Evolutionary conservation across 805 yeast species (phyloP).

Genomic region (Ogataea methanolica): DNA sequence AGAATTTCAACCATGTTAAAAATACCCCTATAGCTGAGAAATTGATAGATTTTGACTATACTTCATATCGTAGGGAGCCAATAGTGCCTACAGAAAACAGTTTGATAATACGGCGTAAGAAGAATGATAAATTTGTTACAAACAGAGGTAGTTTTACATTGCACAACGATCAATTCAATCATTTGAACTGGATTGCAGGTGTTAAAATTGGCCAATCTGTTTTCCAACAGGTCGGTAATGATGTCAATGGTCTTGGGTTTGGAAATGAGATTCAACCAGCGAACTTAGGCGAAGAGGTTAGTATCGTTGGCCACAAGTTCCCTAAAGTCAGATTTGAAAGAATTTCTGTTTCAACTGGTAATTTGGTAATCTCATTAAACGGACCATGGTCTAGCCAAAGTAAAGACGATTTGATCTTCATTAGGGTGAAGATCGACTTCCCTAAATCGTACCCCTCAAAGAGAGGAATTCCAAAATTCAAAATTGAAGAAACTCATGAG

Average conservation of each 20-base stretch:
- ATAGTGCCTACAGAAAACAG: conserved; percentile 17
- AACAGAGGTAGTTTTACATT: conserved; percentile 30
- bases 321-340: conserved; percentile 84
- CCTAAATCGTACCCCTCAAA: conserved; percentile 70
- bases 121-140: conserved; percentile 15
- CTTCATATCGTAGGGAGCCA: conserved; percentile 52
- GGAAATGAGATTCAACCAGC: conserved; percentile 39
- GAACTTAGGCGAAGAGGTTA: conserved; percentile 88
- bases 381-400: conserved; percentile 64
- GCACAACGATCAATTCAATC: conserved; percentile 45
- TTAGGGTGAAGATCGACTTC: conserved; percentile 65
- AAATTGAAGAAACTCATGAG: conserved; percentile 77
- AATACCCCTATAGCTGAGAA: conserved; percentile 32
- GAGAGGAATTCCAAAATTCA: conserved; percentile 45
- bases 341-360: conserved; percentile 85
- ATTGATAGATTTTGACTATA: conserved; percentile 33
- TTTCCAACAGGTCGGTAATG: conserved; percentile 28
- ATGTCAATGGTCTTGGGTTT: conserved; percentile 33
- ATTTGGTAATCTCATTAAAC: conserved; percentile 64
- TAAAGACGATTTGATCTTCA: conserved; percentile 50
- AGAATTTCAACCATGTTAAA: conserved; percentile 39
- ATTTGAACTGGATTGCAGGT: conserved; percentile 90
- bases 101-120: conserved; percentile 17
- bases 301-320: conserved; percentile 81
- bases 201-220: conserved; percentile 66